Base-by-base conservation (phyloP, 2,329 filamentous ascomycete species). In the Teratosphaeria gauchensis region DNA sequence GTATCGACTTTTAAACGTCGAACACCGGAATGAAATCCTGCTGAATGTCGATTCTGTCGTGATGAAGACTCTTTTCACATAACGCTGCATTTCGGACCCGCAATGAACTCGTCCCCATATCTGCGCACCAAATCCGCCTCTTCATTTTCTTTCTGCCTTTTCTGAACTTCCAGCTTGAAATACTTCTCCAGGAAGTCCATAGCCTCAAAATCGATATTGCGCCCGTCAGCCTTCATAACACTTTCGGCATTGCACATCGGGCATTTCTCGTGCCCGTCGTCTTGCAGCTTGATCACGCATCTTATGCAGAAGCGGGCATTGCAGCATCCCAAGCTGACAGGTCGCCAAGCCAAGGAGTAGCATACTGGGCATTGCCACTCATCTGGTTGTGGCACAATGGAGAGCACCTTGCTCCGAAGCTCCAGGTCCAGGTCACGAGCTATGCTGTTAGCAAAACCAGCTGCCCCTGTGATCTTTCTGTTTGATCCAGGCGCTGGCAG, bases 291-390 rank as follows among this genome's bases (percentile, higher is more conserved):
- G 62, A 95, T 85, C 54, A 92, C 80, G 69, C 90, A 95, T 2
- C 88, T 81, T 58, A 94, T 92, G 75, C 90, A 95, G 69, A 92
- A 92, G 14, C 92, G 76, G 64, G 94, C 89, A 31, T 81, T 76
- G 72, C 90, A 95, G 62, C 72, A 74, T 14, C 81, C 80, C 35
- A 95, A 78, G 28, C 85, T 83, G n/a, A 95, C 83, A 0, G 90
- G 90, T 65, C 89, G 84, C 78, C 88, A 94, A n/a, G 87, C 84
- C 59, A 95, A 84, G 51, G 82, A 82, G 65, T 87, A 86, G 74
- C 90, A 94, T 60, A 94, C 84, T 1, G 90, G 89, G 66, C 90
- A 95, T 8, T 85, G 78, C 73, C 91, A 92, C 73, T 95, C 90
- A 68, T 90, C 86, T n/a, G 94, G 74, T 66, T 91, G 89, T 0